These are phyloP conservation scores for Phytophthora macrochlamydospora DNA, from an alignment of 352 stramenopile species.

Conservation along the genomic window DNA sequence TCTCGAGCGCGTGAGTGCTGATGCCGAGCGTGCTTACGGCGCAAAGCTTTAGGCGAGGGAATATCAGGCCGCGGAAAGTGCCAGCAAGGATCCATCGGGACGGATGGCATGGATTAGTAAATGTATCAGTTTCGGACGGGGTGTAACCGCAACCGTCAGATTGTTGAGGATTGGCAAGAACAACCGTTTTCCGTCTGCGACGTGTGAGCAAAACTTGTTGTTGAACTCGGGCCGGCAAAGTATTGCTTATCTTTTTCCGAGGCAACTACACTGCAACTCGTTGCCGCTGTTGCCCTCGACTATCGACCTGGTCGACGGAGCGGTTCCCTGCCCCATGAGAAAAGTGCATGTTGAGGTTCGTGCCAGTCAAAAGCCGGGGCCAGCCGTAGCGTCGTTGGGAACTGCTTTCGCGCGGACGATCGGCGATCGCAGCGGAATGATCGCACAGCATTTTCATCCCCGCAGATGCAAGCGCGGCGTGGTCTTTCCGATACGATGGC, in stretches of 20 bases:
- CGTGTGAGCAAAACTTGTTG: not conserved
- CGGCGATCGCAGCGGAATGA: not conserved
- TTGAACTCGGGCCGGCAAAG: not conserved
- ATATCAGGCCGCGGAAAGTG: slow-evolving; percentile 36
- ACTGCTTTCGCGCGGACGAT: not conserved
- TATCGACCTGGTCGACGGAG: not conserved
- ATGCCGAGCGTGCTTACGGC: not conserved
- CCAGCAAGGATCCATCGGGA: slow-evolving; percentile 33
- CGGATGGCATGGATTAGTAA: slow-evolving; percentile 17
- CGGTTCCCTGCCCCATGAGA: not conserved
- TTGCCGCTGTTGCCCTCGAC: not conserved
- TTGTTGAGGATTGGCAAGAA: slow-evolving; percentile 22
- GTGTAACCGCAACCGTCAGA: slow-evolving; percentile 16
- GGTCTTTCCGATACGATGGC: slow-evolving; percentile 14
- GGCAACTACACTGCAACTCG: not conserved
- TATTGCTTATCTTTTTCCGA: too few species aligned
- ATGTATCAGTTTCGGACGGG: slow-evolving; percentile 12
- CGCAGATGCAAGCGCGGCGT: slow-evolving; percentile 1
- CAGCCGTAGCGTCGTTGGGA: not conserved
- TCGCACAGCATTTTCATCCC: not conserved
- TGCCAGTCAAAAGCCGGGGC: not conserved
- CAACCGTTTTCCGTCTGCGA: not conserved
- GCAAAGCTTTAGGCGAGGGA: slow-evolving; percentile 3
- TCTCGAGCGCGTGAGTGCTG: too few species aligned
- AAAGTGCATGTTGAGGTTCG: slow-evolving; percentile 6